Conservation (phyloP, 2,329 filamentous ascomycete species). For the Colletotrichum sidae region DNA sequence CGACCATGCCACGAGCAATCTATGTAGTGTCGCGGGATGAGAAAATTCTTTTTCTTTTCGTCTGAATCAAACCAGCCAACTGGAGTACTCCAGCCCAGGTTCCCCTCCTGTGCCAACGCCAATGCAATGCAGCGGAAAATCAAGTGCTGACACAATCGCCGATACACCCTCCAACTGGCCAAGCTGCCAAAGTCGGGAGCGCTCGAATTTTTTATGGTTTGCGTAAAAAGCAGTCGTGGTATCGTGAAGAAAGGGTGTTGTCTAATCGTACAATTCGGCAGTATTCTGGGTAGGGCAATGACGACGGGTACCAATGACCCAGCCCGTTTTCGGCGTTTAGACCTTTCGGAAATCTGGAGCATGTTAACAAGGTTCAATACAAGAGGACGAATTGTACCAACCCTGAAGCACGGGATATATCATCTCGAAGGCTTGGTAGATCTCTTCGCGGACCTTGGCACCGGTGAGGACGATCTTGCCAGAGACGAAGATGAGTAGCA, state of each 20-base stretch:
- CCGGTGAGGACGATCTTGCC: slow-evolving; percentile 98
- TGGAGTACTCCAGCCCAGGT: slow-evolving; percentile 36
- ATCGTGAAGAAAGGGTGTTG: slow-evolving; percentile 55
- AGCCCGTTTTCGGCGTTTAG: slow-evolving; percentile 45
- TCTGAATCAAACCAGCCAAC: slow-evolving; percentile 46
- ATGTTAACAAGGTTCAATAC: slow-evolving; percentile 13
- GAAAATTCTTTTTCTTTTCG: slow-evolving; percentile 52
- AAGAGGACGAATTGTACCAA: slow-evolving; percentile 53
- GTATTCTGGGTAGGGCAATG: slow-evolving; percentile 32
- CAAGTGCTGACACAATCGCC: slow-evolving; percentile 49
- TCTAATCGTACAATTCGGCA: slow-evolving; percentile 55
- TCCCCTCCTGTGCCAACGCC: slow-evolving; percentile 61
- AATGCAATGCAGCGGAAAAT: slow-evolving; percentile 65
- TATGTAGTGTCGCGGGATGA: slow-evolving; percentile 53
- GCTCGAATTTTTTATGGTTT: slow-evolving; percentile 32
- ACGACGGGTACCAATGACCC: slow-evolving; percentile 34
- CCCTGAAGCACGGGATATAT: slow-evolving; percentile 96
- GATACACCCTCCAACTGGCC: slow-evolving; percentile 1
- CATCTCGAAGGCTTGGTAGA: slow-evolving; percentile 96
- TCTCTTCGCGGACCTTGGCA: slow-evolving; percentile 97
- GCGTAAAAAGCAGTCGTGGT: slow-evolving; percentile 55
- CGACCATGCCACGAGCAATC: slow-evolving; percentile 49
- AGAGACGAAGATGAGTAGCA: slow-evolving; percentile 96
- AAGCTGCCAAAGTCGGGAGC: slow-evolving; percentile 15
- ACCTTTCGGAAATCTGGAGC: slow-evolving; percentile 68